phyloP scores from a whole-genome alignment of 257 asterid species.

The Solanum dulcamara region DNA sequence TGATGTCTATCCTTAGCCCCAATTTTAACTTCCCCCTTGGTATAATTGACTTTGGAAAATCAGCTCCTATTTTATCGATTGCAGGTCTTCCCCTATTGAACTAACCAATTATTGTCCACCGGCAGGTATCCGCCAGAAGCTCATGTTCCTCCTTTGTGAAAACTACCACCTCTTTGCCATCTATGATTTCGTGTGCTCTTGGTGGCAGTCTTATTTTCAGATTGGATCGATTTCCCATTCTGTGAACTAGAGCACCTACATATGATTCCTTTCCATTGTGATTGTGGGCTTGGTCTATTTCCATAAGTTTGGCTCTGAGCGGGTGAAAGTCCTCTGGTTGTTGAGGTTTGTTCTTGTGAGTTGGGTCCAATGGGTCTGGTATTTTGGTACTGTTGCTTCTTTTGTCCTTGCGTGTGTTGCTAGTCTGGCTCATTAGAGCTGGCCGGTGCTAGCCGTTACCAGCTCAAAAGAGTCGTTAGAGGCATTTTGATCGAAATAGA shows the following conservation, averaged over 20 bases:
- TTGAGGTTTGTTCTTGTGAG: background rate
- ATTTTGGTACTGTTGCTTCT: background rate
- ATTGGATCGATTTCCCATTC: background rate
- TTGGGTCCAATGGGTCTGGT: background rate
- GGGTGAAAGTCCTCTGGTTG: background rate
- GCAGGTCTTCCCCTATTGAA: background rate
- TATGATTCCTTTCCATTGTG: background rate
- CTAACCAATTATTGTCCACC: background rate
- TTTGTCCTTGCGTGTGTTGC: background rate
- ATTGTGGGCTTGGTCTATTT: too few species aligned
- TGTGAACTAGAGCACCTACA: background rate
- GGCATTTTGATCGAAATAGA: too few species aligned
- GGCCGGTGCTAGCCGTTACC: too few species aligned
- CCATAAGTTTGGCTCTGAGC: background rate
- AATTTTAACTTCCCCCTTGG: background rate
- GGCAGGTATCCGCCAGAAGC: background rate
- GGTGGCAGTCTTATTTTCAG: background rate
- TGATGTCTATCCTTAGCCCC: background rate
- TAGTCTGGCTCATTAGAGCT: background rate
- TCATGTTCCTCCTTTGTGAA: background rate
- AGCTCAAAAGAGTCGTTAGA: too few species aligned
- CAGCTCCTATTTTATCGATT: background rate
- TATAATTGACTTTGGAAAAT: background rate
- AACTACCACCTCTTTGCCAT: background rate
- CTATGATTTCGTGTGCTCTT: background rate